phyloP scores from a whole-genome alignment of 805 yeast species.

The Sugiyamaella smithiae region DNA sequence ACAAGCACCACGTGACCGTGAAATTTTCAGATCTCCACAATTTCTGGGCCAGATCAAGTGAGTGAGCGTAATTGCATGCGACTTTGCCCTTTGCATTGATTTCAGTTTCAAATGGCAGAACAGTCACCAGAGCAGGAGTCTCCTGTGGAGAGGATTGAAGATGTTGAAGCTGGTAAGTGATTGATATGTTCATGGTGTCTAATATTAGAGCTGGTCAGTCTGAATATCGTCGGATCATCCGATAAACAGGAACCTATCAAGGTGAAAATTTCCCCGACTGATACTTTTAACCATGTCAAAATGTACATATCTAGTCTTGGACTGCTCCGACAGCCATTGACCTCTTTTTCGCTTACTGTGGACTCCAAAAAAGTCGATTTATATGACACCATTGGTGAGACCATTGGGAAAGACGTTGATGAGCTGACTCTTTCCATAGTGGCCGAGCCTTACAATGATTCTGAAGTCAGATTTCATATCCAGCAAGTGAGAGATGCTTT shows the following conservation, averaged over 20 bases:
- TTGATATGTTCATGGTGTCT: background rate
- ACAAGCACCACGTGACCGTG: background rate
- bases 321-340: constrained; percentile 52
- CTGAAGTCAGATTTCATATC: constrained; percentile 60
- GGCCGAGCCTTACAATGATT: constrained; percentile 58
- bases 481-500: constrained; percentile 60
- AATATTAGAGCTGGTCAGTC: background rate
- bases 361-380: constrained; percentile 39
- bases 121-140: background rate
- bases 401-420: constrained; percentile 37
- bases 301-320: constrained; percentile 59
- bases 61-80: background rate
- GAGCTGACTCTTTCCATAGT: constrained; percentile 40
- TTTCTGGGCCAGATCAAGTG: background rate
- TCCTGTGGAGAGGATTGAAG: background rate
- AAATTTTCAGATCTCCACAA: constrained; percentile 1
- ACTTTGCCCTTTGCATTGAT: background rate
- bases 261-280: constrained; percentile 30
- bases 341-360: constrained; percentile 52
- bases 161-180: background rate
- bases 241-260: background rate
- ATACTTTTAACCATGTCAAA: constrained; percentile 54
- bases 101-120: background rate
- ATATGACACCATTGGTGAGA: constrained; percentile 30
- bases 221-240: background rate